Conservation (phyloP, 2,329 filamentous ascomycete species). For the Colletotrichum brevisporum region DNA sequence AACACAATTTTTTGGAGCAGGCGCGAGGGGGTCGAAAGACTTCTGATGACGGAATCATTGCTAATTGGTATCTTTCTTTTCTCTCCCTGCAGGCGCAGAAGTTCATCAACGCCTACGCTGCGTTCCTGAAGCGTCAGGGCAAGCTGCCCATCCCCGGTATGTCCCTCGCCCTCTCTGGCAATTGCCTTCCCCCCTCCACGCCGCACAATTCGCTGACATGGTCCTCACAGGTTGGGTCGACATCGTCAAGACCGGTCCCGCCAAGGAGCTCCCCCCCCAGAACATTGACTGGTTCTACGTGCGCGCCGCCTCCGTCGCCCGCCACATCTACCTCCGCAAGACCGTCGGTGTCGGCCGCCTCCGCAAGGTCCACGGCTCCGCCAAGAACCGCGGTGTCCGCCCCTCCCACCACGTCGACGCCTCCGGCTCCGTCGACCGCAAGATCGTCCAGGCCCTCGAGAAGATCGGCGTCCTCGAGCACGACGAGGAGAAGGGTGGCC, state of each 20-base stretch:
- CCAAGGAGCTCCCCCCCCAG: conserved; percentile 98
- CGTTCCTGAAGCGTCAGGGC: conserved; percentile 94
- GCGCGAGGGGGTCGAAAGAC: conserved; percentile 81
- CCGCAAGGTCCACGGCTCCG: conserved; percentile 94
- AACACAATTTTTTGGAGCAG: conserved; percentile 65
- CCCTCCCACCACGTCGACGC: conserved; percentile 97
- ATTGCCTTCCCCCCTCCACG: no score
- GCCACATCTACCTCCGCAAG: conserved; percentile 99
- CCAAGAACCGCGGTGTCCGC: conserved; percentile 95
- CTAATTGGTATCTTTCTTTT: conserved; percentile 67
- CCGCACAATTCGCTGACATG: conserved; percentile 35
- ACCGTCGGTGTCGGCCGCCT: conserved; percentile 98
- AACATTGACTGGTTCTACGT: conserved; percentile 97
- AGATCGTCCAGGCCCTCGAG: conserved; percentile 97
- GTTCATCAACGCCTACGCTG: conserved; percentile 89
- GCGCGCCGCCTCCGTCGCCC: conserved; percentile 94
- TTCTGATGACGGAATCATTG: conserved; percentile 80
- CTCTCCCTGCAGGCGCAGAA: conserved; percentile 79
- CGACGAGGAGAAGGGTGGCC: conserved; percentile 98
- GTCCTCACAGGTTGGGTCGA: conserved; percentile 88
- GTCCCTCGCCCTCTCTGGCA: conserved; percentile 49
- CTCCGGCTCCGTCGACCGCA: conserved; percentile 95
- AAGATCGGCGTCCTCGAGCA: conserved; percentile 99
- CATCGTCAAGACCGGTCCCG: conserved; percentile 97
- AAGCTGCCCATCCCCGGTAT: conserved; percentile 91